A percentile compares a stretch with the other conserved stretches of the same genome.
phyloP scores from a whole-genome alignment of 192 early-diverging fungal genomes.

The Pecoramyces ruminantium region DNA sequence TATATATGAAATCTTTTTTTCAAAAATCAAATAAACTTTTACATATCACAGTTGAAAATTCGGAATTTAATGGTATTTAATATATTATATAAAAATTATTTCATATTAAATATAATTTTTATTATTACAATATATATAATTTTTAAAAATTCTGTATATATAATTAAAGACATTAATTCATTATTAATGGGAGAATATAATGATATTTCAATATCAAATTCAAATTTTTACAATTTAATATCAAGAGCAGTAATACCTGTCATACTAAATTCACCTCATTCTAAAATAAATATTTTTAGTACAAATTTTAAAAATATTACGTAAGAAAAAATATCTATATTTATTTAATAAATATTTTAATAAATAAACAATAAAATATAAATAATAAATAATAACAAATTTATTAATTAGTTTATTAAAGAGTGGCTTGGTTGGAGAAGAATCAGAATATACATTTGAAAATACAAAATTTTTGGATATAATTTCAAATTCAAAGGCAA shows the following conservation, averaged over 20 bases:
- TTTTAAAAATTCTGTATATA: too few relatives aligned
- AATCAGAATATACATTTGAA: too few relatives aligned
- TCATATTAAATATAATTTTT: too few relatives aligned
- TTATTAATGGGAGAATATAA: background rate
- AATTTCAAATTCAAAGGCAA: too few relatives aligned
- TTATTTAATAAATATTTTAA: background rate
- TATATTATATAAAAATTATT: too few relatives aligned
- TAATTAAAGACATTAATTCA: background rate
- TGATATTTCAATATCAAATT: background rate
- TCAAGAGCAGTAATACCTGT: background rate
- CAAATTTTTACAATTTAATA: background rate
- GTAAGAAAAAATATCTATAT: background rate
- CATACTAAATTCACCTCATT: background rate
- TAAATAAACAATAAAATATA: too few relatives aligned
- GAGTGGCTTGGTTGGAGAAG: too few relatives aligned
- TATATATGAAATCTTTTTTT: background rate
- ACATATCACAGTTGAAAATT: background rate
- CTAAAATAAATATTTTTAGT: background rate
- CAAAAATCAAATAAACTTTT: background rate
- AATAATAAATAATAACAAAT: too few relatives aligned
- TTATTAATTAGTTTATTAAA: too few relatives aligned
- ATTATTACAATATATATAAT: too few relatives aligned
- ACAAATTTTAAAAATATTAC: background rate
- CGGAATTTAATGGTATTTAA: background rate
- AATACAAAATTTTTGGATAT: too few relatives aligned